These are phyloP conservation scores for Lodderomyces margitis DNA, from an alignment of 1,139 yeast species.

Conservation along the genomic window DNA sequence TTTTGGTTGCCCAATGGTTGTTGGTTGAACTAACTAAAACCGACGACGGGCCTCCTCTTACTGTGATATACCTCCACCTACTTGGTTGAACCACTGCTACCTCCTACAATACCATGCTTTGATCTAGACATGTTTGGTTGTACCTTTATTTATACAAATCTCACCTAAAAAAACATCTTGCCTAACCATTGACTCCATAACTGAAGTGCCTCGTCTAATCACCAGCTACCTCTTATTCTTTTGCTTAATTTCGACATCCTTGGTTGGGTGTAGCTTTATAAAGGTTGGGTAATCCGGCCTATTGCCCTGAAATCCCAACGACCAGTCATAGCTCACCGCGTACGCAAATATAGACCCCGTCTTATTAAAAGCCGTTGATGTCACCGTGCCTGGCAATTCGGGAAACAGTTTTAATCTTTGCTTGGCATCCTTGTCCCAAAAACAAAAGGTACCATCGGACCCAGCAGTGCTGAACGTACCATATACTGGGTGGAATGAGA, in stretches of 20 bases:
- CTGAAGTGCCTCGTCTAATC: too few relatives aligned
- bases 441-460: slow-evolving; percentile 87
- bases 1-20: too few relatives aligned
- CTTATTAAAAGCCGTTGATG: slow-evolving; percentile 78
- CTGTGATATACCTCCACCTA: too few relatives aligned
- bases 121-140: too few relatives aligned
- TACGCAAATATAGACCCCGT: slow-evolving; percentile 87
- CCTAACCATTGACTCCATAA: too few relatives aligned
- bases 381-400: slow-evolving; percentile 66
- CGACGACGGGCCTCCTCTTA: too few relatives aligned
- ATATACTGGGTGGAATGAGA: slow-evolving; percentile 82
- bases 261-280: slow-evolving; percentile 79
- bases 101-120: too few relatives aligned
- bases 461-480: slow-evolving; percentile 96
- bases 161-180: too few relatives aligned
- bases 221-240: slow-evolving; percentile 48
- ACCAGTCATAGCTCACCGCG: slow-evolving; percentile 94
- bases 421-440: slow-evolving; percentile 95
- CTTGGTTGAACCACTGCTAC: too few relatives aligned
- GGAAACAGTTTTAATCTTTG: slow-evolving; percentile 86
- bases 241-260: slow-evolving; percentile 84
- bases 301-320: slow-evolving; percentile 80
- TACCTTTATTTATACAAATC: not conserved
- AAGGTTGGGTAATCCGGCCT: slow-evolving; percentile 71
- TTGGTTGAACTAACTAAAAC: too few relatives aligned